Conservation (phyloP, 352 stramenopile genomes). For the Globisporangium megalacanthum region DNA sequence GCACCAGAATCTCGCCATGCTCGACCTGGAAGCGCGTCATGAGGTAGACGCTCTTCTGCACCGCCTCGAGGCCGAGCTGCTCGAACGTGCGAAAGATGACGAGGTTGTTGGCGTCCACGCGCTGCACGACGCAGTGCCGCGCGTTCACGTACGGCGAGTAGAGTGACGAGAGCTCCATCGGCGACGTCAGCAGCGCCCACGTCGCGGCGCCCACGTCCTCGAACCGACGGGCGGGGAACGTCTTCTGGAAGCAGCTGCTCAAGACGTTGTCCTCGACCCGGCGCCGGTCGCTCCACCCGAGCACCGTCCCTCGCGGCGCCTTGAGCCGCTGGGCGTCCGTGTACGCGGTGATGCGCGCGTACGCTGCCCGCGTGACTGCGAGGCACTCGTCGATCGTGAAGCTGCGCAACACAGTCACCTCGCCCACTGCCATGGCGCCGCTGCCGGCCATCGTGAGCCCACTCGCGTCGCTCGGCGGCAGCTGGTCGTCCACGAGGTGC, state of each 20-base stretch:
- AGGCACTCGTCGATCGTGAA: slow-evolving; percentile 41
- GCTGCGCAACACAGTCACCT: slow-evolving; percentile 29
- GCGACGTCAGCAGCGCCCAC: slow-evolving; percentile 26
- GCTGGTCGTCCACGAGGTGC: slow-evolving; percentile 34
- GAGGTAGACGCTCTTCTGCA: slow-evolving; percentile 37
- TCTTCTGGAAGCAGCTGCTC: slow-evolving; percentile 39
- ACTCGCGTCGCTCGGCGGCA: slow-evolving; percentile 16
- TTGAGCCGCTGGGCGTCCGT: slow-evolving; percentile 31
- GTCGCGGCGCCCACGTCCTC: slow-evolving; percentile 22
- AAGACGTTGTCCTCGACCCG: slow-evolving; percentile 19
- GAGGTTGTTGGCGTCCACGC: slow-evolving; percentile 36
- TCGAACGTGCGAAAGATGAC: slow-evolving; percentile 36
- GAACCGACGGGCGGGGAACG: slow-evolving; percentile 22
- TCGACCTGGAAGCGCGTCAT: slow-evolving; percentile 45
- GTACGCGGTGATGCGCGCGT: slow-evolving; percentile 27
- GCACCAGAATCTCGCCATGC: slow-evolving; percentile 26
- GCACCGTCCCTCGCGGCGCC: slow-evolving; percentile 22
- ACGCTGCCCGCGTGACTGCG: slow-evolving; percentile 32
- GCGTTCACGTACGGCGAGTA: slow-evolving; percentile 44
- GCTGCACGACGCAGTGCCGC: slow-evolving; percentile 26
- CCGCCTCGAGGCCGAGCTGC: slow-evolving; percentile 31
- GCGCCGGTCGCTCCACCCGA: slow-evolving; percentile 40
- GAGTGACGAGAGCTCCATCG: slow-evolving; percentile 20
- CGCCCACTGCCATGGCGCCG: slow-evolving; percentile 13
- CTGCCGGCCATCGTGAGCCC: slow-evolving; percentile 11